Base-by-base conservation (phyloP, 306 rosid genomes). In the Alnus rubra region DNA sequence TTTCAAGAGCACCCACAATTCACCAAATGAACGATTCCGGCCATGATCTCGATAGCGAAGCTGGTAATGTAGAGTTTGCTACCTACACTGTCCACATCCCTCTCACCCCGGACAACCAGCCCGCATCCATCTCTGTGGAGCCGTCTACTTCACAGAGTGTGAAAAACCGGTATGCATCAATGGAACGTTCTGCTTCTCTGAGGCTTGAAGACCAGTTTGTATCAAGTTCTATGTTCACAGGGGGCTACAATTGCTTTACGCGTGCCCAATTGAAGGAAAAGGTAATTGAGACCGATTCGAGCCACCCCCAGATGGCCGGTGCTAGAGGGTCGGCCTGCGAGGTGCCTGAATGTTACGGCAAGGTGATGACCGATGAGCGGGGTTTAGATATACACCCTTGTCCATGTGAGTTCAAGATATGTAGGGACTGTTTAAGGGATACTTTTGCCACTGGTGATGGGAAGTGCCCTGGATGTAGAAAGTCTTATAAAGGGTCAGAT, bases 271-370 rank as follows among this genome's bases (percentile, higher is more conserved):
- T 86, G 86, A 92, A 81, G 88, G 92, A 85, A 39, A 88, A 85
- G 76, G 88, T 91, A 78, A 86, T 85, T 16, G 97, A 88, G 45
- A 86, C 97, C 0, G 92, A 84, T 7, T 82, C 87, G 0, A 89
- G 75, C 73, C 93, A 91, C 74, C 93, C 97, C 18, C 93, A 91
- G 88, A 88, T 89, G 92, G 76, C 92, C 0, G 92, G 93, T 19
- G 75, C 79, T 8, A 89, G 88, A 69, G 93, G 97, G 55, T 86
- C 97, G 1, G 62, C 87, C 23, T 91, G 97, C 62, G 80, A 71
- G 0, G 82, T 89, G 5, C 84, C 84, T 10, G 97, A 90, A 4
- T 91, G 97, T 69, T 90, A 85, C 75, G 90, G 88, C 9, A 84
- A 51, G 79, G 88, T 88, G 5, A 81, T 89, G 87, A 79, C 87